Conservation (phyloP, 495 filamentous ascomycete genomes). For the Aspergillus saccharolyticus region DNA sequence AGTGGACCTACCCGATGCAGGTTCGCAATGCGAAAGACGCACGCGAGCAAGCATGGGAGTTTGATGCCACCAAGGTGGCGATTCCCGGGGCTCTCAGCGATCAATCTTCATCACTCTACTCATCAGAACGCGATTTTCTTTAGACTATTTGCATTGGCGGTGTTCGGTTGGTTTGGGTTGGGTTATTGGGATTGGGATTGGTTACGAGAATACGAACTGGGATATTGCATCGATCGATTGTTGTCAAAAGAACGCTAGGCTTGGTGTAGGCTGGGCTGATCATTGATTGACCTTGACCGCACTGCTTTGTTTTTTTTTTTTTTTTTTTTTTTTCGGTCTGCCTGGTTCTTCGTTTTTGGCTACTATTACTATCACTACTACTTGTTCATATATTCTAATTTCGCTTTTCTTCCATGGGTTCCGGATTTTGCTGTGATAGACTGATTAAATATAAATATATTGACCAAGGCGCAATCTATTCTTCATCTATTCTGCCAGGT, state of each 20-base stretch:
- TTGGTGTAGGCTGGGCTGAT: not conserved
- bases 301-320: not conserved
- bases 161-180: not conserved
- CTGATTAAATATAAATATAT: not conserved
- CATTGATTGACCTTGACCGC: not conserved
- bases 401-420: not conserved
- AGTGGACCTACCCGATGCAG: constrained; percentile 34
- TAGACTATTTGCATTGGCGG: constrained; percentile 3
- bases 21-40: constrained; percentile 26
- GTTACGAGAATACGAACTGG: not conserved
- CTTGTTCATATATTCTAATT: not conserved
- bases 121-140: not conserved
- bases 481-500: not conserved
- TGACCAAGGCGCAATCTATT: not conserved
- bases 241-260: not conserved
- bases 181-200: not conserved
- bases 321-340: not conserved
- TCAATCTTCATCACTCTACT: not conserved
- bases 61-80: constrained; percentile 25
- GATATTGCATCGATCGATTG: not conserved
- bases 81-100: not conserved
- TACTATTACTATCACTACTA: not conserved
- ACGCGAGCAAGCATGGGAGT: constrained; percentile 36
- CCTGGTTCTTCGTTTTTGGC: not conserved
- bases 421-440: not conserved